Evolutionary conservation across 768 basidiomycete species (phyloP).

Genomic region (Lactarius indigo): DNA sequence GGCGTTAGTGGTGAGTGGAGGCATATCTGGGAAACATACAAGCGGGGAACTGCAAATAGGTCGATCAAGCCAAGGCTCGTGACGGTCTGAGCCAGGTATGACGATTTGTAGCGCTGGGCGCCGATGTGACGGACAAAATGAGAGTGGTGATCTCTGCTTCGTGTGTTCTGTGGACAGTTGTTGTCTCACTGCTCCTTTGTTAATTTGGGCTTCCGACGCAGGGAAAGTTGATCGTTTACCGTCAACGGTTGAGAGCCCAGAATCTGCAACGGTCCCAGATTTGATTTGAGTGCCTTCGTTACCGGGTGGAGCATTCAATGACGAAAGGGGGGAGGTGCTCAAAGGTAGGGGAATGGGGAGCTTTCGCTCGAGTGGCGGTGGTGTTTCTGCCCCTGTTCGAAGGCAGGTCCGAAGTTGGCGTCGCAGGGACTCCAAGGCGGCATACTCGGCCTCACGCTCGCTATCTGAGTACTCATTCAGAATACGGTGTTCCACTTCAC

Average conservation of each 20-base stretch:
- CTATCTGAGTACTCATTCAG: constrained; percentile 3
- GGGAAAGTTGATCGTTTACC: not conserved
- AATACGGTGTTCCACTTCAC: constrained; percentile 4
- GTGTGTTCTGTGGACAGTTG: not conserved
- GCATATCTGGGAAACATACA: not conserved
- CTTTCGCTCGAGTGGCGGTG: constrained; percentile 12
- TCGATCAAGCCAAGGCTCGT: constrained; percentile 1
- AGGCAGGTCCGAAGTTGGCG: constrained; percentile 2
- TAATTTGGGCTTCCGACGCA: not conserved
- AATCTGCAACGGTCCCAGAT: not conserved
- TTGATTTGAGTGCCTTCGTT: not conserved
- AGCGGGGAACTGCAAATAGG: constrained; percentile 12
- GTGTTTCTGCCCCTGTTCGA: not conserved
- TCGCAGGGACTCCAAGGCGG: constrained; percentile 13
- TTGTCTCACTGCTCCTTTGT: not conserved
- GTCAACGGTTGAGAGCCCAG: not conserved
- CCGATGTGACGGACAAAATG: not conserved
- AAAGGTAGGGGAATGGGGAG: constrained; percentile 3
- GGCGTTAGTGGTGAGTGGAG: not conserved
- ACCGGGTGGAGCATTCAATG: not conserved
- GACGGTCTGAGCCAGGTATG: constrained; percentile 5
- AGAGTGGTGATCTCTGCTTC: not conserved
- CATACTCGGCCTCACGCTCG: constrained; percentile 13
- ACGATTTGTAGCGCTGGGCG: constrained; percentile 8
- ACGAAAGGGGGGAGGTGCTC: not conserved